These are phyloP conservation scores for Logfia minima DNA, from an alignment of 129 eudicot species.

Conservation along the genomic window DNA sequence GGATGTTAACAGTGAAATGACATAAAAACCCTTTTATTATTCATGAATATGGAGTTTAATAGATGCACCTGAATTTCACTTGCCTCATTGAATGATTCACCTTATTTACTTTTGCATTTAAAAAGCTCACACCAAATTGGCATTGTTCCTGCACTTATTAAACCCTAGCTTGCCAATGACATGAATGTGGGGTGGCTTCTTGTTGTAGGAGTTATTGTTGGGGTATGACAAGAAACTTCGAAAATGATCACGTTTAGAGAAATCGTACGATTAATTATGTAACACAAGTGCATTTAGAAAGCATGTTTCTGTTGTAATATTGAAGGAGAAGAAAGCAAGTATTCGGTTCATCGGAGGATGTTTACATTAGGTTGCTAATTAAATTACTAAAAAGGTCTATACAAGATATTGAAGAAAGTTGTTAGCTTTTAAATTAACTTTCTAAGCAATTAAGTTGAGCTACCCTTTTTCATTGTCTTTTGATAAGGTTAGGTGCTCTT, in stretches of 20 bases:
- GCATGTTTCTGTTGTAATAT: too few relatives aligned
- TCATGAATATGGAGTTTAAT: conserved; percentile 32
- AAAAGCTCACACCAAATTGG: conserved; percentile 51
- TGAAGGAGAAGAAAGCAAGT: not conserved
- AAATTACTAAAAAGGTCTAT: not conserved
- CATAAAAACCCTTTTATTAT: conserved; percentile 26
- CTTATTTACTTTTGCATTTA: conserved; percentile 42
- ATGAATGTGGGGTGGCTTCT: conserved; percentile 36
- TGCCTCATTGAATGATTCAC: conserved; percentile 45
- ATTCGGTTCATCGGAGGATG: not conserved
- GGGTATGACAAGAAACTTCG: conserved; percentile 8
- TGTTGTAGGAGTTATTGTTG: conserved; percentile 38
- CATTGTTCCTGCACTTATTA: conserved; percentile 44
- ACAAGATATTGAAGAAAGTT: conserved; percentile 9
- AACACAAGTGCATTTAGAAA: not conserved
- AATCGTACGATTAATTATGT: conserved; percentile 2
- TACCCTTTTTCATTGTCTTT: conserved; percentile 24
- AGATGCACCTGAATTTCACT: conserved; percentile 41
- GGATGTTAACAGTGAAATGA: conserved; percentile 13
- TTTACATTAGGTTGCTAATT: not conserved
- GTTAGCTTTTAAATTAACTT: conserved; percentile 10
- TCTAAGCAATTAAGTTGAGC: conserved; percentile 15
- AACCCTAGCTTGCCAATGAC: conserved; percentile 42
- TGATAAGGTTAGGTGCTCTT: conserved; percentile 30
- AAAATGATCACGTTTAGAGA: not conserved